These are phyloP conservation scores for Tylopilus sp. DNA, from an alignment of 768 basidiomycete genomes.

Conservation along the genomic window DNA sequence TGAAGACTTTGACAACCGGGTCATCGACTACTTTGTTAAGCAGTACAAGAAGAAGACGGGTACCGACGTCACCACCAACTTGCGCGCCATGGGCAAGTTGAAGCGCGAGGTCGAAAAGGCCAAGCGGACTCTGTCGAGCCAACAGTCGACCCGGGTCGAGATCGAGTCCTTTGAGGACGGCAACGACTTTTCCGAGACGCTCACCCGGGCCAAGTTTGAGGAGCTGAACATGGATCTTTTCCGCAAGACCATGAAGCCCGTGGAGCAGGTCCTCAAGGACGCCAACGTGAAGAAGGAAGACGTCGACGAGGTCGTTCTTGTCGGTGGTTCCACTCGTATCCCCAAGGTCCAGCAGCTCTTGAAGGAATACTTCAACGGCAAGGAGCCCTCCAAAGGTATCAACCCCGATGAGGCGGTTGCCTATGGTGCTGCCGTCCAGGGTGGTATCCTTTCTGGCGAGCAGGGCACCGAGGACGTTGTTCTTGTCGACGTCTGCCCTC, in stretches of 20 bases:
- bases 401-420: slow-evolving; percentile 99
- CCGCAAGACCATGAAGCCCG: slow-evolving; percentile 99
- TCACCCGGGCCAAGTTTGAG: slow-evolving; percentile 98
- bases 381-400: slow-evolving; percentile 97
- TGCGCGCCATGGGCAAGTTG: slow-evolving; percentile 84
- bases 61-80: slow-evolving; percentile 75
- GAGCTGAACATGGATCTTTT: slow-evolving; percentile 99
- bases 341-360: slow-evolving; percentile 99
- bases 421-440: slow-evolving; percentile 98
- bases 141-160: slow-evolving; percentile 89
- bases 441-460: slow-evolving; percentile 95
- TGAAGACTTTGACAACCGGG: slow-evolving; percentile 93
- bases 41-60: slow-evolving; percentile 90
- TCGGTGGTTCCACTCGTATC: slow-evolving; percentile 98
- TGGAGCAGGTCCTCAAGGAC: slow-evolving; percentile 98
- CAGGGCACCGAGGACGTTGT: slow-evolving; percentile 87
- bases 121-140: slow-evolving; percentile 88
- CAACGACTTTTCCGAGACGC: slow-evolving; percentile 95
- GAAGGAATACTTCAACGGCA: slow-evolving; percentile 95
- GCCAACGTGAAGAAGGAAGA: slow-evolving; percentile 98
- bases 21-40: slow-evolving; percentile 89
- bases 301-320: slow-evolving; percentile 88
- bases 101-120: slow-evolving; percentile 94
- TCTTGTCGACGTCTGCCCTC: slow-evolving; percentile 93
- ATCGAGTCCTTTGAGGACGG: slow-evolving; percentile 56